Evolutionary conservation across 139 green algal genomes (phyloP).

Genomic region (Micractinium sp.): DNA sequence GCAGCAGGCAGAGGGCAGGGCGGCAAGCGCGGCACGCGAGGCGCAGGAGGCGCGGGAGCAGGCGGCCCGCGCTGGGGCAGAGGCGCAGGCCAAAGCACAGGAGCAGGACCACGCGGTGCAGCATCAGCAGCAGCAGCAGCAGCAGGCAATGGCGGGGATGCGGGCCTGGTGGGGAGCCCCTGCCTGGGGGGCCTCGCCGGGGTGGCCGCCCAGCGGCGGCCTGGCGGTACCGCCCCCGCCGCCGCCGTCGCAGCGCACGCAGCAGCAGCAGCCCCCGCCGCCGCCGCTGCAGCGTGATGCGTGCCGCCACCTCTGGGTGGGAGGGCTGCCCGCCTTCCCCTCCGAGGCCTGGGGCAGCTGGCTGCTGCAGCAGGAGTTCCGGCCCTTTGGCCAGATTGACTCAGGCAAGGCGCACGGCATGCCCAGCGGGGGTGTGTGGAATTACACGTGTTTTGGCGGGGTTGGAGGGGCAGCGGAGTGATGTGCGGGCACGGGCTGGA

Average conservation of each 20-base stretch:
- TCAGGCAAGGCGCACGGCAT: neutral
- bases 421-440: neutral
- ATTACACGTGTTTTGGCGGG: neutral
- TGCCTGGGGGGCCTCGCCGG: neutral
- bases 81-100: too few relatives aligned
- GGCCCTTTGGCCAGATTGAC: neutral
- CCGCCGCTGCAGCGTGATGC: neutral
- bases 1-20: neutral
- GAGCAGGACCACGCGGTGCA: neutral
- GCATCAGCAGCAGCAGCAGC: neutral
- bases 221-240: neutral
- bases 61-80: too few relatives aligned
- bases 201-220: neutral
- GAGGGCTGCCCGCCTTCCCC: neutral
- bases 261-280: neutral
- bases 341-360: neutral
- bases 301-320: neutral
- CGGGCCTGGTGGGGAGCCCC: neutral
- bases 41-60: neutral
- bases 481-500: neutral
- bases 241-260: neutral
- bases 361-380: constrained; percentile 1
- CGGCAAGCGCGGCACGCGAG: neutral
- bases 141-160: neutral
- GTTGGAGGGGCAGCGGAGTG: too few relatives aligned